Base-by-base conservation (phyloP, 257 asterid species). In the Linaria vulgaris region DNA sequence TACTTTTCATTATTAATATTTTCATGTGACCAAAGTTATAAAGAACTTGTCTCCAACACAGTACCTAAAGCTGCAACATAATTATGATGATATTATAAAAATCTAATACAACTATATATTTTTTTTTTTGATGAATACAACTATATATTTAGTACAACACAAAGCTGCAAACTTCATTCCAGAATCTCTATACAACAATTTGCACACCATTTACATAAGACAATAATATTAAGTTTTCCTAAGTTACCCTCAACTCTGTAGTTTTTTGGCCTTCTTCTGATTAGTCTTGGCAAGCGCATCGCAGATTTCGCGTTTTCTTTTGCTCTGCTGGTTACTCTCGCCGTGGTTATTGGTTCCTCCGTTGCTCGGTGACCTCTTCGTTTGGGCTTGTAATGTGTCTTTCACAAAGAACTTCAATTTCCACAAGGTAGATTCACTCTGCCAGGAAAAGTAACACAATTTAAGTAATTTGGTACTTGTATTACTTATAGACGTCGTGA, bases 401-500 rank as follows among this genome's bases (percentile, higher is more conserved):
- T 86, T 85, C 58, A 84, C 88, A 61, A 88, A 91, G 64, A 86
- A 76, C 67, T 83, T 88, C 80, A 91, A 72, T 71, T 77, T 88
- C 95, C 96, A 91, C 72, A 91, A 71, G 0, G 94, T 90, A 58
- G 85, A 69, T 47, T 85, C 90, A 14, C 88, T 88, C 98, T 91
- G 95, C 85, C 73, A 5, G 17, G 38, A 22, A n/a, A 31, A 41
- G 8, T 47, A 27, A 39, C 27, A 17, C 48, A 19, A 45, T 61
- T 63, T 22, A 38, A 6, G 12, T n/a, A n/a, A n/a, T n/a, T n/a
- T n/a, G n/a, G n/a, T 41, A 49, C 27, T 49, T n/a, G n/a, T 13
- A 2, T 23, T 24, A 19, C 52, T 14, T 38, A 39, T 6, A 16
- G 17, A 53, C 3, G 3, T 37, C 7, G 14, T 24, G 10, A 14